Base-by-base conservation (phyloP, 2,329 filamentous ascomycete species). In the Aureobasidium sp. region DNA sequence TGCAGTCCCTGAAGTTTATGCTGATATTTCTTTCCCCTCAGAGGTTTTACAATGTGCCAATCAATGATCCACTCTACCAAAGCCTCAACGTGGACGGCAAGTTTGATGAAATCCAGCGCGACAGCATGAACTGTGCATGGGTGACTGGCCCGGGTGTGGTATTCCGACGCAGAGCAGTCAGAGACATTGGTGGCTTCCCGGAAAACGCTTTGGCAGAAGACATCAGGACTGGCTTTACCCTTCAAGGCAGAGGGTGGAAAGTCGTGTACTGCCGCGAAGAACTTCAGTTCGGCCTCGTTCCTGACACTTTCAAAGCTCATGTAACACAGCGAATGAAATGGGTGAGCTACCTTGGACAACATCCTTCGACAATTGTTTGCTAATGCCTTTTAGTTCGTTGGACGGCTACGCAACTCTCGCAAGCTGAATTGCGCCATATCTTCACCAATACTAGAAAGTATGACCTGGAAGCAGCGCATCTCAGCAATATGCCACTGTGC, bases 111-210 rank as follows among this genome's bases (percentile, higher is more conserved):
- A 66, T 69, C 3, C 70, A 72, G 30, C 73, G 74, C 54, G 73
- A 76, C 55, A 67, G 68, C 1, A 63, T 71, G 29, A 70, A 68
- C 64, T 77, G 79, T 5, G 79, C 79, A 17, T 81, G 79, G 75
- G 82, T 79, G 59, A 80, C 78, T 10, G 81, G 81, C 3, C 83
- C 80, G 3, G 81, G 81, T 3, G 84, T 81, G 57, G 69, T 80
- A 3, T 73, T 77, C 22, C 78, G 80, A 3, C 77, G 80, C n/a
- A 67, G 73, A 44, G 81, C 81, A 3, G 68, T 84, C 3, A 75
- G 80, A 14, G 72, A 77, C 16, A 82, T 84, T 55, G 81, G 79
- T 58, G 79, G 80, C 59, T 84, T 82, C 56, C 81, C 81, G 0
- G 72, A 78, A 1, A 78, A 76, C 8, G 81, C 78, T 2, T 67